Evolutionary conservation across 1,139 yeast species (phyloP).

Genomic region (Diutina pseudorugosa): DNA sequence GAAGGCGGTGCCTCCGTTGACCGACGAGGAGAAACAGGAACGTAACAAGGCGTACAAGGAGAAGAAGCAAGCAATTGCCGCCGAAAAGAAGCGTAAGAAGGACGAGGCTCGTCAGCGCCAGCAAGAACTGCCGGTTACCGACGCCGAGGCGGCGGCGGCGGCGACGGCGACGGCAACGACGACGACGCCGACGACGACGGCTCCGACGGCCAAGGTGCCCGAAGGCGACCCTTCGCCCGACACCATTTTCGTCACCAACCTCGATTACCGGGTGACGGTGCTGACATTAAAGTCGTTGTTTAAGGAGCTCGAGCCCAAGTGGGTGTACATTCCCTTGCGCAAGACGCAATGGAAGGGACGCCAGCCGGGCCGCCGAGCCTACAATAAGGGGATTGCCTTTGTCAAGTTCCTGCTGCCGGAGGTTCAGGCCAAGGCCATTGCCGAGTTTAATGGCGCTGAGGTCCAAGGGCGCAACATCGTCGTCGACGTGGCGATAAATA

Average conservation of each 20-base stretch:
- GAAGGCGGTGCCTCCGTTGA: conserved; percentile 42
- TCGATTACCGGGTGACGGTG: conserved; percentile 36
- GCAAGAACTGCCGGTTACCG: conserved; percentile 7
- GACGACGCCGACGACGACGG: background rate
- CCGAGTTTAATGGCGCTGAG: conserved; percentile 38
- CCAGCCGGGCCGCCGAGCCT: conserved; percentile 25
- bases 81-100: conserved; percentile 13
- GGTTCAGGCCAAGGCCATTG: conserved; percentile 35
- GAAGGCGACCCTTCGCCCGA: conserved; percentile 44
- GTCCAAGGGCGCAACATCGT: conserved; percentile 42
- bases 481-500: conserved; percentile 48
- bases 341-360: conserved; percentile 30
- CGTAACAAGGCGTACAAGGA: conserved; percentile 26
- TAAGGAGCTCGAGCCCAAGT: conserved; percentile 34
- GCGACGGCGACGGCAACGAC: background rate
- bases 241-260: conserved; percentile 47
- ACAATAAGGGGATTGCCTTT: conserved; percentile 55
- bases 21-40: conserved; percentile 32
- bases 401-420: conserved; percentile 39
- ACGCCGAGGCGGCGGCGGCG: conserved; percentile 10
- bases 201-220: conserved; percentile 15
- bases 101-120: conserved; percentile 6
- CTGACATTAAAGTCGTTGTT: conserved; percentile 33
- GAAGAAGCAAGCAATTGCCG: conserved; percentile 16
- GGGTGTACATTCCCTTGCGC: conserved; percentile 47